Evolutionary conservation across 306 rosid species (phyloP).

Genomic region (Begonia loranthoides): DNA sequence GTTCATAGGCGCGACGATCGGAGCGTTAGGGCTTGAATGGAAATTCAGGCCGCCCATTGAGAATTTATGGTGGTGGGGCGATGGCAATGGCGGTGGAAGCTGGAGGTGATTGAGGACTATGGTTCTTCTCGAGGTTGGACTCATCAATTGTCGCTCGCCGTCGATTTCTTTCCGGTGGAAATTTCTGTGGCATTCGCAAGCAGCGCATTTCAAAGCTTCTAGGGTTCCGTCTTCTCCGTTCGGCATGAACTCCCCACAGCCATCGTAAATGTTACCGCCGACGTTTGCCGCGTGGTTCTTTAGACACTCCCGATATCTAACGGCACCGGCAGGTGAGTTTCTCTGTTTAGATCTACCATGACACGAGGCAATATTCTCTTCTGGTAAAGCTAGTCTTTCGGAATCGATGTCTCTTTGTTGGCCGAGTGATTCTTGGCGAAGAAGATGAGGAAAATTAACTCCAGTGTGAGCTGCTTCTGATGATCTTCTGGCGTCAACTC

Average conservation of each 20-base stretch:
- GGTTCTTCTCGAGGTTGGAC: slow-evolving; percentile 21
- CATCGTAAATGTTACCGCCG: slow-evolving; percentile 37
- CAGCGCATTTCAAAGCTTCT: slow-evolving; percentile 41
- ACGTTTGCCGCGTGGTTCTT: slow-evolving; percentile 45
- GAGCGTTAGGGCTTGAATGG: slow-evolving; percentile 11
- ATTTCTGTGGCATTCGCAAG: slow-evolving; percentile 37
- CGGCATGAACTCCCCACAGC: slow-evolving; percentile 55
- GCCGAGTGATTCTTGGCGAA: too few relatives aligned
- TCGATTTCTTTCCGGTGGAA: slow-evolving; percentile 42
- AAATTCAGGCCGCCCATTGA: slow-evolving; percentile 13
- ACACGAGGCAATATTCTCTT: not conserved
- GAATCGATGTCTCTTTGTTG: not conserved
- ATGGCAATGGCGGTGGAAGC: slow-evolving; percentile 26
- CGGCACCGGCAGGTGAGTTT: slow-evolving; percentile 2
- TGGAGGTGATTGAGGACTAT: slow-evolving; percentile 30
- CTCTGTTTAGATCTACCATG: slow-evolving; percentile 6
- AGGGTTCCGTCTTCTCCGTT: slow-evolving; percentile 36
- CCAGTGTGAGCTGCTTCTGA: slow-evolving; percentile 1
- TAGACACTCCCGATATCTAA: slow-evolving; percentile 30
- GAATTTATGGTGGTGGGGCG: slow-evolving; percentile 29
- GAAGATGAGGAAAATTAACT: slow-evolving; percentile 1
- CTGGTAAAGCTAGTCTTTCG: not conserved
- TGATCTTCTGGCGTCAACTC: not conserved
- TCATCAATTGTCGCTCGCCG: slow-evolving; percentile 22
- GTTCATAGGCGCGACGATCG: slow-evolving; percentile 35